Percentiles rank a stretch among this genome's conserved stretches.
phyloP scores from a whole-genome alignment of 805 yeast genomes.

The Clavispora vitiphila region DNA sequence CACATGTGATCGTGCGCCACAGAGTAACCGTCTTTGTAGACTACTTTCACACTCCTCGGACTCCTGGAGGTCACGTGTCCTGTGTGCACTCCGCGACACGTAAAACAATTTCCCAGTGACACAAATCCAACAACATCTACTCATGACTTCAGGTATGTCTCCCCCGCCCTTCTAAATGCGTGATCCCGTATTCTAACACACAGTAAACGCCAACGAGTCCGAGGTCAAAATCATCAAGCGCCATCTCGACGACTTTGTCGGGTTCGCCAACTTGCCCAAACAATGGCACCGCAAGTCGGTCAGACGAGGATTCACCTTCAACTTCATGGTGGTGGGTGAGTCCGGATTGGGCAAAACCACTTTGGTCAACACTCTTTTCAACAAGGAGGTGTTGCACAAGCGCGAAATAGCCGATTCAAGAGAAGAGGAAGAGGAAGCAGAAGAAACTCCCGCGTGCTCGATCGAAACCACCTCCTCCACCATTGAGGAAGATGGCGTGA shows the following conservation, averaged over 20 bases:
- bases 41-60: no score
- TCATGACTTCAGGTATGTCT: slow-evolving; percentile 5
- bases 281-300: slow-evolving; percentile 94
- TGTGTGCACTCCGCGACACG: slow-evolving; percentile 3
- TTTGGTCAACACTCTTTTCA: slow-evolving; percentile 82
- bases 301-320: slow-evolving; percentile 69
- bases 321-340: slow-evolving; percentile 87
- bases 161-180: neutral
- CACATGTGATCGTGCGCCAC: no score
- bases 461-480: slow-evolving; percentile 24
- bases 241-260: slow-evolving; percentile 87
- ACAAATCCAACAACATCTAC: slow-evolving; percentile 2
- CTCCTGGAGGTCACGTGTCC: neutral
- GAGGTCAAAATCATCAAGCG: slow-evolving; percentile 68
- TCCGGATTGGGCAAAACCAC: slow-evolving; percentile 92
- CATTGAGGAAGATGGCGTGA: slow-evolving; percentile 90
- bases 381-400: slow-evolving; percentile 28
- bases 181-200: no score
- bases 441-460: slow-evolving; percentile 14
- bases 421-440: slow-evolving; percentile 18
- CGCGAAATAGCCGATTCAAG: slow-evolving; percentile 4
- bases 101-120: slow-evolving; percentile 3
- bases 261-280: slow-evolving; percentile 95
- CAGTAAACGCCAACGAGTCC: neutral
- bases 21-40: no score